Base-by-base conservation (phyloP, 106 monocot species). In the Dendrobium officinale region DNA sequence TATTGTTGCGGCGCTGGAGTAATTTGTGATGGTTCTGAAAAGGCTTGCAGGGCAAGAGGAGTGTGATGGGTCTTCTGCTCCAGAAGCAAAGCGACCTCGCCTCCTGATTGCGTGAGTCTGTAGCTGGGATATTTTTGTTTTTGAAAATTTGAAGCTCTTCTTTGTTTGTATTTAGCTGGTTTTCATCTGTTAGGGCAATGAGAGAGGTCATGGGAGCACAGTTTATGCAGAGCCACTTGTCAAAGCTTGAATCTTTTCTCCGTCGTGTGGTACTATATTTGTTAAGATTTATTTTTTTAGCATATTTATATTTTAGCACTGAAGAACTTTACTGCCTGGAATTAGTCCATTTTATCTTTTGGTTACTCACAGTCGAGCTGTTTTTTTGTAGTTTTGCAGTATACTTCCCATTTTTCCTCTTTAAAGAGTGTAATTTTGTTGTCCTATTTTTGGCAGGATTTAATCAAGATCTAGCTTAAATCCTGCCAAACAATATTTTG, bases 241-340 rank as follows among this genome's bases (percentile, higher is more conserved):
- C 88, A 31, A 87, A 83, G 87, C 74, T 91, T 43, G 92, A 92
- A 78, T 88, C 90, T 77, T 90, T 90, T 81, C 79, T 92, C 37
- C 92, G 92, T 31, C 88, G 77, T 82, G 90, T 92, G 84, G 90
- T 92, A 86, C 49, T 73, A 18, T 22, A 72, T 75, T 18, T 70
- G 24, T 37, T 15, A 3, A 37, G 2, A 31, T 70, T 33, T 64
- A 4, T 2, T 70, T 31, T 2, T 10, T 16, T 37, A 70, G 29
- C 31, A 3, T 58, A 22, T 22, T 26, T 66, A 66, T 8, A 66
- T 8, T 66, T 26, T 22, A 66, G 64, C 64, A 51, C 10, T 51
- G 51, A 51, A 51, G 51, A 51, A 51, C 33, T 37, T 13, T 70
- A 4, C 10, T 8, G 22, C 5, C 70, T 29, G 70, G 31, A 68